Base-by-base conservation (phyloP, 768 basidiomycete genomes). In the Lactarius akahatsu region DNA sequence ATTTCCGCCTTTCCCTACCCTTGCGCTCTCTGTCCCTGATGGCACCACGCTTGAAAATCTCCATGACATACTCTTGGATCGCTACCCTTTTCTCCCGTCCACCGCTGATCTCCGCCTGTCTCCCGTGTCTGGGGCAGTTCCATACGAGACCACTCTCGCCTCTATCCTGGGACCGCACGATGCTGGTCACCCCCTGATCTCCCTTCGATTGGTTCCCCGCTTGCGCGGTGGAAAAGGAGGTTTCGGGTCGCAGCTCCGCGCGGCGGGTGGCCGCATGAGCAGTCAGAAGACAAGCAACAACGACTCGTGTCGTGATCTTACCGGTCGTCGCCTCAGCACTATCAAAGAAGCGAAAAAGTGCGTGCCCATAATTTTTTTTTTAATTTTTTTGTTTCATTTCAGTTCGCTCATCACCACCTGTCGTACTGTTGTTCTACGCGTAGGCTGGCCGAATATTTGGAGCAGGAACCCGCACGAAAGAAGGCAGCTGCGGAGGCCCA, bases 231-330 rank as follows among this genome's bases (percentile, higher is more conserved):
- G 97, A 23, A 99, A 98, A 78, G 96, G 97, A 75, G 97, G 96
- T 40, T 98, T 99, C 73, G 97, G 97, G 4, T 92, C 91, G 20
- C 95, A 98, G 80, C 82, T 99, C 70, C 85, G 97, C 76, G 96
- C 97, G 0, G 96, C 96, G 16, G 97, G 97, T 70, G 96, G 97
- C 15, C 85, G 96, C 38, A 99, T 99, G 97, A 93, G 91, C 73
- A 91, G 89, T 71, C 93, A 95, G 80, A 94, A 94, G 81, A 94
- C 94, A 28, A 95, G 83, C 76, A 96, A 95, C 76, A 95, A 95
- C 69, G 96, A 98, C 75, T 92, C 92, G 9, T 97, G 95, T 75
- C 80, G 97, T 57, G 97, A 98, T 74, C 82, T 99, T 43, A 94
- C 84, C 65, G 96, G 96, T 1, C 80, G 96, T 59, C 81, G 95